A percentile compares a stretch with the other conserved stretches of the same genome.
Conservation (phyloP, 331 rosid genomes). For the Dryas integrifolia region DNA sequence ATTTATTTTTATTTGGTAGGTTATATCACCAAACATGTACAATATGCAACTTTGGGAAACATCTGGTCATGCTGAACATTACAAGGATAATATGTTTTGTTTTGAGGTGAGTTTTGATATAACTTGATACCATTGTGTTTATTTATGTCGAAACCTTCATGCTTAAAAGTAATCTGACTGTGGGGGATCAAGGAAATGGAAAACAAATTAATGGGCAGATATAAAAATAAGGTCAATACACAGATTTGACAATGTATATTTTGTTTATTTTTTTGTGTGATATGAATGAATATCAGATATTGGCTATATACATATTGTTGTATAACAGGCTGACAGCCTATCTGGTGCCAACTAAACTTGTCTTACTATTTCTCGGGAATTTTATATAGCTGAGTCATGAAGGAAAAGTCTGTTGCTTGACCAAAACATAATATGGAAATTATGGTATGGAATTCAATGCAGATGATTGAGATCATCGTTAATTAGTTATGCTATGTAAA, state of each 20-base stretch:
- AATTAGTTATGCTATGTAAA: neutral
- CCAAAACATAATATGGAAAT: neutral
- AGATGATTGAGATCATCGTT: neutral
- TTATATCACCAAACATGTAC: constrained; percentile 85
- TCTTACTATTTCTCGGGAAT: neutral
- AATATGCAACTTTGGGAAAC: constrained; percentile 96
- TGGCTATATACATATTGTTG: neutral
- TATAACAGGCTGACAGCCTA: neutral
- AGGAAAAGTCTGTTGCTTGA: neutral
- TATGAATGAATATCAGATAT: neutral
- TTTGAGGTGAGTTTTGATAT: constrained; percentile 60
- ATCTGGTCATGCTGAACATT: constrained; percentile 96
- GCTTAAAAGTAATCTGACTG: neutral
- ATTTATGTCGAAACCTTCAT: neutral
- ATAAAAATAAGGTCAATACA: neutral
- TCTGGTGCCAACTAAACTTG: neutral
- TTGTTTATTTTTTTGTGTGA: neutral
- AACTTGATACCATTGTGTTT: neutral
- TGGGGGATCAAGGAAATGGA: neutral
- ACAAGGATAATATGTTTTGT: constrained; percentile 88
- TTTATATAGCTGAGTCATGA: neutral
- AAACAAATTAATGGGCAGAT: neutral
- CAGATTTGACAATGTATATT: too few relatives aligned
- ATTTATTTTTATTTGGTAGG: constrained; percentile 54
- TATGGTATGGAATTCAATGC: neutral